Evolutionary conservation across 257 asterid species (phyloP).

Genomic region (Rehmannia glutinosa): DNA sequence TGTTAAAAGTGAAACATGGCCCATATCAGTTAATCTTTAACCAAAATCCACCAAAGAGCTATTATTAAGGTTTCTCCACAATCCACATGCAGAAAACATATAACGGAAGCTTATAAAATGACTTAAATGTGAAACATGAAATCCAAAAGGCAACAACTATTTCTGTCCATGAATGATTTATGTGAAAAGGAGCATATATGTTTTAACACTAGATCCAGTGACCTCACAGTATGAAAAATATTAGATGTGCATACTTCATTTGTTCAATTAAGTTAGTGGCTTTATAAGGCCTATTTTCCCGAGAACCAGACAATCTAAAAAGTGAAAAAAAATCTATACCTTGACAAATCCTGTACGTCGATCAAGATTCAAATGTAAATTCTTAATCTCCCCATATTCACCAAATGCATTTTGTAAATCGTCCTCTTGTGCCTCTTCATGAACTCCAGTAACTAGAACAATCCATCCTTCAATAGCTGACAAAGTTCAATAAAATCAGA

Average conservation of each 20-base stretch:
- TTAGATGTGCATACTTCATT: background rate
- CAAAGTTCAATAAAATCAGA: slow-evolving; percentile 17
- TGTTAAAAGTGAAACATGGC: background rate
- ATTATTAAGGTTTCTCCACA: background rate
- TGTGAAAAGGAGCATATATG: background rate
- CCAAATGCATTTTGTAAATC: slow-evolving; percentile 77
- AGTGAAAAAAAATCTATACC: slow-evolving; percentile 33
- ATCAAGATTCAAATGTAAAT: slow-evolving; percentile 91
- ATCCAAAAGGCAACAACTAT: background rate
- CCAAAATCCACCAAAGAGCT: background rate
- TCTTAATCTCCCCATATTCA: slow-evolving; percentile 83
- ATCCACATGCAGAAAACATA: background rate
- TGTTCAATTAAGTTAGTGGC: background rate
- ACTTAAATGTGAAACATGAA: background rate
- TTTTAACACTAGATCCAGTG: background rate
- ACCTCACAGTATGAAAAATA: background rate
- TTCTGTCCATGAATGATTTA: no score
- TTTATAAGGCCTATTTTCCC: background rate
- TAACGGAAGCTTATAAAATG: background rate
- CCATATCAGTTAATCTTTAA: background rate
- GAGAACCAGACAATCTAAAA: background rate
- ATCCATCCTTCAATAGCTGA: slow-evolving; percentile 99
- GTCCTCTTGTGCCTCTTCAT: slow-evolving; percentile 98
- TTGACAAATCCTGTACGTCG: slow-evolving; percentile 96
- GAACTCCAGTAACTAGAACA: slow-evolving; percentile 87